Evolutionary conservation across 2,329 filamentous ascomycete genomes (phyloP).

Genomic region (Colletotrichum echinochloae): DNA sequence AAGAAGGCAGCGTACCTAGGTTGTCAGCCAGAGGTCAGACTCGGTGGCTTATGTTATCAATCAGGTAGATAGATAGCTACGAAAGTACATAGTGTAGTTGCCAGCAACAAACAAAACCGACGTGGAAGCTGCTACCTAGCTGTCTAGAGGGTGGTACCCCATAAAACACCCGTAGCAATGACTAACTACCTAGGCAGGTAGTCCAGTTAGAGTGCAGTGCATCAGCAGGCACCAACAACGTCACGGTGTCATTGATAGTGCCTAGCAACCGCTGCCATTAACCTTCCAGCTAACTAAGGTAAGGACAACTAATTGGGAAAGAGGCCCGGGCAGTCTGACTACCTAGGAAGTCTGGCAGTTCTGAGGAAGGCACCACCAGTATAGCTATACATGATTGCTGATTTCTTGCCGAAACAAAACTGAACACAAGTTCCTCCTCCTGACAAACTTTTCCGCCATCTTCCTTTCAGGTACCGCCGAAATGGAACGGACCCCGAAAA

Average conservation of each 20-base stretch:
- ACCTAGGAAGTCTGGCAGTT: not conserved
- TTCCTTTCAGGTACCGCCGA: not conserved
- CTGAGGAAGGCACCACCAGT: not conserved
- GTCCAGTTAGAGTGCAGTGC: not conserved
- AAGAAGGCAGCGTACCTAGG: not conserved
- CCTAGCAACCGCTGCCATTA: not conserved
- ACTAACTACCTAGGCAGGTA: no score
- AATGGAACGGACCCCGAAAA: constrained; percentile 51
- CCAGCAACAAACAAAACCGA: not conserved
- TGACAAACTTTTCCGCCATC: no score
- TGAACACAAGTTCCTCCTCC: not conserved
- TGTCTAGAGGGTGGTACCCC: not conserved
- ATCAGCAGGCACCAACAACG: not conserved
- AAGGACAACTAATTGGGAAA: not conserved
- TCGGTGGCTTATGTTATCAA: not conserved
- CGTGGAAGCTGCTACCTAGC: not conserved
- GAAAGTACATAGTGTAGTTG: no score
- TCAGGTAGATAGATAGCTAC: no score
- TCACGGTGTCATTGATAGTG: not conserved
- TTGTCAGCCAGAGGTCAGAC: not conserved
- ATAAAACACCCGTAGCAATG: not conserved
- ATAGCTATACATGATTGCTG: not conserved
- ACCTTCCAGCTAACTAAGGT: not conserved
- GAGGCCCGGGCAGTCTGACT: no score
- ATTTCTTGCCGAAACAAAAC: not conserved